A percentile compares a stretch with the other conserved stretches of the same genome.
Evolutionary conservation across 371 early-diverging fungal species (phyloP).

Genomic region (Funneliformis caledonium): DNA sequence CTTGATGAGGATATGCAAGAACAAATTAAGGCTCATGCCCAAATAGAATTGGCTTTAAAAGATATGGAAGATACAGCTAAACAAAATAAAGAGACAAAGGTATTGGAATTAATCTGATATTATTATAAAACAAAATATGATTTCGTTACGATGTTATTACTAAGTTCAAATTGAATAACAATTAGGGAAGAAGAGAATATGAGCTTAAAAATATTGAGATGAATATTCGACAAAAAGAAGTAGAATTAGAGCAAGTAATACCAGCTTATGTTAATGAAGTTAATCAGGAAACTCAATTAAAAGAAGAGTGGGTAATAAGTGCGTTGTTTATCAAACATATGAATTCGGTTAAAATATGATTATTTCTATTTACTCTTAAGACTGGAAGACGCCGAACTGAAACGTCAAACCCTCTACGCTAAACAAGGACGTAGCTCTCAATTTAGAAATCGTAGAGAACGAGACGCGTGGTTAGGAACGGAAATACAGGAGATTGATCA

Average conservation of each 20-base stretch:
- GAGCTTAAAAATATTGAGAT: slow-evolving; percentile 57
- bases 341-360: neutral
- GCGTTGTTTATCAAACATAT: neutral
- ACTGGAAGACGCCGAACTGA: slow-evolving; percentile 51
- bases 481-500: slow-evolving; percentile 70
- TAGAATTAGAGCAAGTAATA: slow-evolving; percentile 54
- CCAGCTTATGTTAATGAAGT: slow-evolving; percentile 61
- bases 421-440: slow-evolving; percentile 85
- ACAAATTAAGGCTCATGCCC: slow-evolving; percentile 59
- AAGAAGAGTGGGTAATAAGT: slow-evolving; percentile 53
- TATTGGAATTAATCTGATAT: neutral
- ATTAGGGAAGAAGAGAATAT: slow-evolving; percentile 46
- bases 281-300: slow-evolving; percentile 51
- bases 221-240: slow-evolving; percentile 64
- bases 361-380: slow-evolving; percentile 39
- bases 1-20: slow-evolving; percentile 60
- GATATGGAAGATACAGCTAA: slow-evolving; percentile 59
- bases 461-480: slow-evolving; percentile 74
- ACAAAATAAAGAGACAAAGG: slow-evolving; percentile 50
- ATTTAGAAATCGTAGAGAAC: slow-evolving; percentile 70
- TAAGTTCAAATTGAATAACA: neutral
- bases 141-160: slow-evolving; percentile 1
- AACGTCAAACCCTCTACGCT: slow-evolving; percentile 68
- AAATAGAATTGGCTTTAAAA: slow-evolving; percentile 59
- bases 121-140: neutral